phyloP scores from a whole-genome alignment of 306 rosid genomes.

The Ammopiptanthus mongolicus region DNA sequence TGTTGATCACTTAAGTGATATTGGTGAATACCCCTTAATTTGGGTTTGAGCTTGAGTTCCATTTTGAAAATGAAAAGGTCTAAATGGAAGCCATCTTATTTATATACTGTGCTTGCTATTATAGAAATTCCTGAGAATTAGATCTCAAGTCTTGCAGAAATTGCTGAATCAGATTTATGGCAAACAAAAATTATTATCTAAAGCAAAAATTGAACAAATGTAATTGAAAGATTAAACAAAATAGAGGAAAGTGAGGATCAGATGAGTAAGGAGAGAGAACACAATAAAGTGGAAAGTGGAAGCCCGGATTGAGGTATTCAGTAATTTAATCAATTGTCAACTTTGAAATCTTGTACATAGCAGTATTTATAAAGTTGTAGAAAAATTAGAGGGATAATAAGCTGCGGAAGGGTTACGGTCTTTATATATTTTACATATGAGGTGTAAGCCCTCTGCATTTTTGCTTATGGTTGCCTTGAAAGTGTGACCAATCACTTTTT shows the following conservation, averaged over 20 bases:
- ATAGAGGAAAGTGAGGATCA: too few species aligned
- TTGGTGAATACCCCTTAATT: slow-evolving; percentile 6
- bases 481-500: too few species aligned
- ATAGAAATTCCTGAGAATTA: too few species aligned
- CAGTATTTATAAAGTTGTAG: background rate
- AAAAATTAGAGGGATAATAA: background rate
- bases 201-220: too few species aligned
- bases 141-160: too few species aligned
- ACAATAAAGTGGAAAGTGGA: background rate
- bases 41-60: background rate
- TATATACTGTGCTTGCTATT: too few species aligned
- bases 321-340: background rate
- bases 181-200: too few species aligned
- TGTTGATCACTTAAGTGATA: background rate
- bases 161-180: too few species aligned
- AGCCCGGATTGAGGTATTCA: background rate
- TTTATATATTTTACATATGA: too few species aligned
- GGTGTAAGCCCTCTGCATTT: background rate
- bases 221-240: too few species aligned
- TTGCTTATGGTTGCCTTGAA: slow-evolving; percentile 7
- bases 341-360: background rate
- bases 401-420: background rate
- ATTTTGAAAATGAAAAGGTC: background rate
- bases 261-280: too few species aligned
- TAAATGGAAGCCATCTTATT: background rate